phyloP scores from a whole-genome alignment of 441 rosid genomes.

The Jatropha multifida region DNA sequence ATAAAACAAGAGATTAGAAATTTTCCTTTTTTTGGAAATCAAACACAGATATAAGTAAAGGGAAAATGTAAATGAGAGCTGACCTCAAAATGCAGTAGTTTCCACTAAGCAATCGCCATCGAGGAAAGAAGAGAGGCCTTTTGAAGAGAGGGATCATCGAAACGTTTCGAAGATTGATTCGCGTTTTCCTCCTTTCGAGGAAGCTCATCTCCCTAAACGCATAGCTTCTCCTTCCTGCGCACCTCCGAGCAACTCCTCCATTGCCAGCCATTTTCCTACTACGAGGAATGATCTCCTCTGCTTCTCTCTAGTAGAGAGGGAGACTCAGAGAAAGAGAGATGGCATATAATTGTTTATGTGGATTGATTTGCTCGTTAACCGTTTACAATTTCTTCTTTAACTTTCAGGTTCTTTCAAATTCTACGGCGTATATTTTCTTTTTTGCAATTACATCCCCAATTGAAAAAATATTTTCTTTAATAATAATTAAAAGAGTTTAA shows the following conservation, averaged over 20 bases:
- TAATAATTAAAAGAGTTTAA: too few species aligned
- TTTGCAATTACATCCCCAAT: conserved; percentile 5
- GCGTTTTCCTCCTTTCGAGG: conserved; percentile 36
- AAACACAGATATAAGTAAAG: neutral
- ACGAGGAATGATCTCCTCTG: neutral
- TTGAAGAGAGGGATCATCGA: conserved; percentile 44
- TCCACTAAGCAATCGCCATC: conserved; percentile 41
- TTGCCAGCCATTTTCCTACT: conserved; percentile 15
- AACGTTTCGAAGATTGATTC: conserved; percentile 44
- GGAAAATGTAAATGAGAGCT: neutral
- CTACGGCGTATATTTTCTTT: neutral
- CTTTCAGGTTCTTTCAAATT: neutral
- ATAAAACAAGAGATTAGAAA: neutral
- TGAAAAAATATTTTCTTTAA: too few species aligned
- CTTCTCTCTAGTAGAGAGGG: neutral
- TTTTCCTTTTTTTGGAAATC: neutral
- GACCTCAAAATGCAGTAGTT: conserved; percentile 54
- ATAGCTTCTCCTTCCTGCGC: conserved; percentile 41
- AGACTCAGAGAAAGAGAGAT: conserved; percentile 7
- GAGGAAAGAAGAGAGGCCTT: conserved; percentile 35
- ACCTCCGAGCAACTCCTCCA: conserved; percentile 47
- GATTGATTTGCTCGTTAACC: conserved; percentile 15
- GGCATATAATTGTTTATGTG: conserved; percentile 5
- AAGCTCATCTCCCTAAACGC: conserved; percentile 34
- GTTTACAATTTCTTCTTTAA: conserved; percentile 1